These are phyloP conservation scores for Pulveroboletus sp. DNA, from an alignment of 768 basidiomycete genomes.

Conservation along the genomic window DNA sequence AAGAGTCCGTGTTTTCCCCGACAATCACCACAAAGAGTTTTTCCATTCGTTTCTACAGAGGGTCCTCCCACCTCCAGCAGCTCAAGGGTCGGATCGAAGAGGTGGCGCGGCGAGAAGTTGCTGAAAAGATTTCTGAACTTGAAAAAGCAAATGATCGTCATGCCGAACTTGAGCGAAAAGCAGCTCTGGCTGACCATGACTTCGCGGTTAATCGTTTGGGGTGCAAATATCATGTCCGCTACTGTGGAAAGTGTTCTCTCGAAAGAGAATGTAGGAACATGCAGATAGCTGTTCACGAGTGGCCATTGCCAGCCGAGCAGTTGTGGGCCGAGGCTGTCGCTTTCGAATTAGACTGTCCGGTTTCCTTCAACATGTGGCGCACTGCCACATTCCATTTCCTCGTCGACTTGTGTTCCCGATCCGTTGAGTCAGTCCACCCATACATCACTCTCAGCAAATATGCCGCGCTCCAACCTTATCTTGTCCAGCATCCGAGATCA, in stretches of 20 bases:
- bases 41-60: slow-evolving; percentile 32
- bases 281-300: background rate
- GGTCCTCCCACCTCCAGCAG: slow-evolving; percentile 18
- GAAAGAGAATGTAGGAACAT: background rate
- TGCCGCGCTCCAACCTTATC: slow-evolving; percentile 8
- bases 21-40: slow-evolving; percentile 23
- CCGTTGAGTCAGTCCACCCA: background rate
- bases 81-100: slow-evolving; percentile 29
- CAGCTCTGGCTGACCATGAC: background rate
- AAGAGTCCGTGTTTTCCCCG: slow-evolving; percentile 32
- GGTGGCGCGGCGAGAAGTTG: background rate
- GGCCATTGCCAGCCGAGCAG: slow-evolving; percentile 35
- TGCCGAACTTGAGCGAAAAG: background rate
- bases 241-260: background rate
- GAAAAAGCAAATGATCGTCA: background rate
- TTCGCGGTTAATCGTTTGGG: background rate
- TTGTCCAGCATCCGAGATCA: slow-evolving; percentile 13
- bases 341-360: slow-evolving; percentile 42
- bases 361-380: slow-evolving; percentile 43
- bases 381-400: slow-evolving; percentile 37
- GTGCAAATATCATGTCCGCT: background rate
- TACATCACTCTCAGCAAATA: slow-evolving; percentile 19
- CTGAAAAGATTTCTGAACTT: background rate
- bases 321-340: slow-evolving; percentile 29
- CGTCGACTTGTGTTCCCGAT: slow-evolving; percentile 31